Evolutionary conservation across 169 alveolate genomes (phyloP).

Genomic region (Eimeria maxima): DNA sequence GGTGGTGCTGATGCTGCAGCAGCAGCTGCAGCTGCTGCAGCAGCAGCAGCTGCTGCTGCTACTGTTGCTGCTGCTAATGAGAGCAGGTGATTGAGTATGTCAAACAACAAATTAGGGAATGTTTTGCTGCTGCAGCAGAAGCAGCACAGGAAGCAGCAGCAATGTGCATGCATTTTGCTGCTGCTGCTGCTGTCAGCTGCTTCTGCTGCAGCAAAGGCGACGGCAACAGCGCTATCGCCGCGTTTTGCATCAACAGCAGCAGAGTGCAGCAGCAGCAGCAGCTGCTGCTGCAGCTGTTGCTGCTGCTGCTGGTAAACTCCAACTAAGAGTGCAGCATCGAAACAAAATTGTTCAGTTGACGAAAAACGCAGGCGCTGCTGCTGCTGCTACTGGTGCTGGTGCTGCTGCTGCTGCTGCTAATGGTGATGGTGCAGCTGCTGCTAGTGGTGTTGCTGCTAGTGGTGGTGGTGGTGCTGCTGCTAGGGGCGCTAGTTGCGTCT

Average conservation of each 20-base stretch:
- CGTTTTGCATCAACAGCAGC: not conserved
- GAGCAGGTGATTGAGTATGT: not conserved
- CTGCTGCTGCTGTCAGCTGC: constrained; percentile 1
- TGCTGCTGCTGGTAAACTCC: not conserved
- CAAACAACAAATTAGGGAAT: not conserved
- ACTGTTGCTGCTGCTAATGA: no score
- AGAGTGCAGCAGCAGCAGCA: not conserved
- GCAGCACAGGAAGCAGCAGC: not conserved
- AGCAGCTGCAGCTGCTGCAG: not conserved
- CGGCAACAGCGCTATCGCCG: not conserved
- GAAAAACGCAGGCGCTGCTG: not conserved
- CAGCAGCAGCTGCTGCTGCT: not conserved
- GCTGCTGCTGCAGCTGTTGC: constrained; percentile 4
- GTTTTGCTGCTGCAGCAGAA: constrained; percentile 8
- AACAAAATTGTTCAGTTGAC: not conserved
- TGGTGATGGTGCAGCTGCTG: no score
- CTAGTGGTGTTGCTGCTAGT: not conserved
- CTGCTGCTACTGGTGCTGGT: constrained; percentile 23
- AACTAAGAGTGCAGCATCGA: not conserved
- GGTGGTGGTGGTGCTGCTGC: no score
- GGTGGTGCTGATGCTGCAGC: not conserved
- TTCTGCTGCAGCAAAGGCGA: not conserved
- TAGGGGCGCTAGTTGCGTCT: no score
- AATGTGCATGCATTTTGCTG: not conserved
- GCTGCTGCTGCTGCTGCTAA: not conserved